Conservation (phyloP, 768 basidiomycete genomes). For the Podaxis pistillaris region DNA sequence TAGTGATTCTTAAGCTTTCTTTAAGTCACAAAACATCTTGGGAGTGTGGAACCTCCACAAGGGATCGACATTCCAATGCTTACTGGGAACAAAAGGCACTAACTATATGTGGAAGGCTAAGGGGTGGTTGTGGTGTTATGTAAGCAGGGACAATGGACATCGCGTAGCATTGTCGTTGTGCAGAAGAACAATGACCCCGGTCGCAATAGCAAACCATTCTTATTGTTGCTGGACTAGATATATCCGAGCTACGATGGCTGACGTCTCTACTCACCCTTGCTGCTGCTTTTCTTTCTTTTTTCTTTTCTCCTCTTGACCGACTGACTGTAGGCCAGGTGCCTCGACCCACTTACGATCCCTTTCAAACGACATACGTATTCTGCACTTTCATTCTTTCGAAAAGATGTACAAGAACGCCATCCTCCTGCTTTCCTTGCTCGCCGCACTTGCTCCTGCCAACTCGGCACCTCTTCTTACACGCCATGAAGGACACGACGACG, state of each 20-base stretch:
- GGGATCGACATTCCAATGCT: too few relatives aligned
- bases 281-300: slow-evolving; percentile 13
- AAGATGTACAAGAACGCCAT: slow-evolving; percentile 22
- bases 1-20: too few relatives aligned
- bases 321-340: slow-evolving; percentile 26
- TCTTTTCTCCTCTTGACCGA: slow-evolving; percentile 12
- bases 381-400: slow-evolving; percentile 2
- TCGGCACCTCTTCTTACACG: too few relatives aligned
- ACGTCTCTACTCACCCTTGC: background rate
- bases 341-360: slow-evolving; percentile 20
- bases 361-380: slow-evolving; percentile 8
- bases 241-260: slow-evolving; percentile 2
- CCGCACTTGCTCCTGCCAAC: slow-evolving; percentile 30
- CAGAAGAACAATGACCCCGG: background rate
- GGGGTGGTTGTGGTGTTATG: too few relatives aligned
- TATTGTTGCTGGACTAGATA: slow-evolving; percentile 7
- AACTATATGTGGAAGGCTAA: too few relatives aligned
- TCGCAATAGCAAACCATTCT: background rate
- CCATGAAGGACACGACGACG: slow-evolving; percentile 21
- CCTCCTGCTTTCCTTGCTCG: slow-evolving; percentile 21
- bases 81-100: too few relatives aligned
- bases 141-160: background rate
- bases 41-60: too few relatives aligned
- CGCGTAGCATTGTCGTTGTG: background rate
- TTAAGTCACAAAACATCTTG: too few relatives aligned